These are phyloP conservation scores for Aspergillus egyptiacus DNA, from an alignment of 495 filamentous ascomycete species.

Conservation along the genomic window DNA sequence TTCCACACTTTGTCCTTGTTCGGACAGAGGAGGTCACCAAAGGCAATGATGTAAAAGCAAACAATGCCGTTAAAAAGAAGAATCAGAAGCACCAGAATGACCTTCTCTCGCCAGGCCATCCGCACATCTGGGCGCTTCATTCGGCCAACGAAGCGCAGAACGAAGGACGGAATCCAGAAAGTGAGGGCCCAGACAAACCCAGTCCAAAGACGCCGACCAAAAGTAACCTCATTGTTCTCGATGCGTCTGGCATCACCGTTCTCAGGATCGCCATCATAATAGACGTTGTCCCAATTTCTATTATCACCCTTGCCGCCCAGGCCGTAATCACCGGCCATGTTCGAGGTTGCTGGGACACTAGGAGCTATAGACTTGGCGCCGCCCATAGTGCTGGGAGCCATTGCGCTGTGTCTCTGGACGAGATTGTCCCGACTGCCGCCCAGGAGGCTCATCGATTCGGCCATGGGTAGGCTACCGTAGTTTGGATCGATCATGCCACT, in stretches of 20 bases:
- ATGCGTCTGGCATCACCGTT: constrained; percentile 70
- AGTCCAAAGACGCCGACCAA: constrained; percentile 69
- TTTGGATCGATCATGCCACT: constrained; percentile 30
- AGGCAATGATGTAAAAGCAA: constrained; percentile 87
- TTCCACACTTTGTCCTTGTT: constrained; percentile 90
- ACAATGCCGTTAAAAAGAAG: constrained; percentile 74
- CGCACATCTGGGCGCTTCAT: constrained; percentile 98
- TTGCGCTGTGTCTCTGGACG: constrained; percentile 50
- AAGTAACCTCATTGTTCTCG: constrained; percentile 58
- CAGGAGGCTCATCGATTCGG: constrained; percentile 55
- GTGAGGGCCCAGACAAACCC: constrained; percentile 77
- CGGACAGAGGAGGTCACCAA: constrained; percentile 81
- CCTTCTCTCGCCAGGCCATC: constrained; percentile 94
- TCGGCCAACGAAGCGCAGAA: constrained; percentile 72
- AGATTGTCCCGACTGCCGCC: constrained; percentile 64
- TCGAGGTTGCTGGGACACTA: constrained; percentile 57
- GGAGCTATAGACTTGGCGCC: constrained; percentile 69
- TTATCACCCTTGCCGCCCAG: constrained; percentile 81
- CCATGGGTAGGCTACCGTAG: constrained; percentile 37
- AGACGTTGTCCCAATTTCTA: constrained; percentile 60
- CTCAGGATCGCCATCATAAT: constrained; percentile 62
- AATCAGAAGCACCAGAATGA: constrained; percentile 77
- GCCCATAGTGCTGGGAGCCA: constrained; percentile 51
- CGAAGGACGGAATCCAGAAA: constrained; percentile 90
- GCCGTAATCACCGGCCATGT: constrained; percentile 71